Base-by-base conservation (phyloP, 2,329 filamentous ascomycete genomes). In the Scedosporium dehoogii region DNA sequence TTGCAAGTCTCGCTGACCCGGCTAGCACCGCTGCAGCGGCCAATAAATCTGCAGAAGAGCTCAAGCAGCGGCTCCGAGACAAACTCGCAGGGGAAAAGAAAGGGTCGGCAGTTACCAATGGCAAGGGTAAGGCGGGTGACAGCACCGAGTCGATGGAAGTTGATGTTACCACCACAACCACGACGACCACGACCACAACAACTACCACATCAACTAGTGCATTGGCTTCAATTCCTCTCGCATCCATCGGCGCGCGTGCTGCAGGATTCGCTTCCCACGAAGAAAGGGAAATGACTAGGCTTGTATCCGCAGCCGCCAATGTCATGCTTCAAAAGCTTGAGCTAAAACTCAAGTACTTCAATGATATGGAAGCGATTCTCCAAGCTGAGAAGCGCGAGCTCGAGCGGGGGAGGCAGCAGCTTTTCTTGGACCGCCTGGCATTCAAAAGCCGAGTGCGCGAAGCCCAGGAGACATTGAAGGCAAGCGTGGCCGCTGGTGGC, bases 281-380 rank as follows among this genome's bases (percentile, higher is more conserved):
- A 74, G 94, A 99, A 75, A 90, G 96, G 63, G 92, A 97, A 75
- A 94, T 97, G 85, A 96, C 92, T 21, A 89, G 92, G 16, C 85
- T 97, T 57, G 91, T 99, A 9, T 93, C 92, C 2, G 89, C 92
- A 5, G 91, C 92, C 0, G 91, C 96, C 60, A 99, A 99, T 72
- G 82, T 96, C 12, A 93, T 91, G n/a, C 80, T 97, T 41, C 89
- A 96, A 72, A 99, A 99, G 76, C 86, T 97, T 65, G 92, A 97
- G 75, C 80, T 97, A 69, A 99, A 99, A 77, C 82, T 99, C 64
- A 88, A 91, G 70, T 96, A 97, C 73, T 99, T 99, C 76, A 89
- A 90, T 69, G 94, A 99, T 74, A 92, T 99, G 83, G 94, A 99
- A 75, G 84, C 90, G 18, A 88, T 97, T 55, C 81, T 99, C 59